phyloP scores from a whole-genome alignment of 1,284 basidiomycete species.

The Rhizopogon hawkerae region DNA sequence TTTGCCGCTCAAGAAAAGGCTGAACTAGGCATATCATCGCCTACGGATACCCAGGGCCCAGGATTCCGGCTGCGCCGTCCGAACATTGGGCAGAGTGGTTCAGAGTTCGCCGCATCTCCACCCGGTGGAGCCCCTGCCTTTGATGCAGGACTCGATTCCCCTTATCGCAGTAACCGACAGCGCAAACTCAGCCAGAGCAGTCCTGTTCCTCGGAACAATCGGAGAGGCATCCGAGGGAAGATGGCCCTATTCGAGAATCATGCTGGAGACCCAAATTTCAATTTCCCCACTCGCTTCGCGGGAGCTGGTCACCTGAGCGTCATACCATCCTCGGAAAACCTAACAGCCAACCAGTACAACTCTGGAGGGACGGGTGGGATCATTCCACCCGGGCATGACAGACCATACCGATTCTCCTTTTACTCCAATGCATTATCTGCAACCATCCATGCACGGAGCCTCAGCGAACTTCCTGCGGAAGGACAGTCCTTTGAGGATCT shows the following conservation, averaged over 20 bases:
- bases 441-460: conserved; percentile 89
- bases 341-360: conserved; percentile 14
- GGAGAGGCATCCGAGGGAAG: conserved; percentile 73
- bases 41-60: conserved; percentile 21
- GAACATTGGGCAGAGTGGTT: conserved; percentile 5
- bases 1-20: conserved; percentile 71
- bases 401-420: conserved; percentile 97
- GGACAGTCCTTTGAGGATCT: conserved; percentile 92
- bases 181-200: conserved; percentile 81
- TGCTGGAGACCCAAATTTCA: conserved; percentile 39
- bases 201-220: conserved; percentile 49
- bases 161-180: conserved; percentile 45
- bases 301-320: conserved; percentile 26
- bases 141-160: conserved; percentile 18
- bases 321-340: conserved; percentile 25
- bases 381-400: conserved; percentile 60
- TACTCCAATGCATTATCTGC: conserved; percentile 91
- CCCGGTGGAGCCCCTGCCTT: conserved; percentile 14
- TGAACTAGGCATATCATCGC: conserved; percentile 41
- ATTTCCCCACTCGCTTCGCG: conserved; percentile 33
- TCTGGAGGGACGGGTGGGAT: conserved; percentile 26
- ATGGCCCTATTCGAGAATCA: conserved; percentile 85
- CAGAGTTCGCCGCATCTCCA: conserved; percentile 8
- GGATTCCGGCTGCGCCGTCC: conserved; percentile 19
- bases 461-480: conserved; percentile 90